A percentile compares a stretch with the other conserved stretches of the same genome.
phyloP scores from a whole-genome alignment of 139 green algal genomes.

The Astrephomene gubernaculifera region DNA sequence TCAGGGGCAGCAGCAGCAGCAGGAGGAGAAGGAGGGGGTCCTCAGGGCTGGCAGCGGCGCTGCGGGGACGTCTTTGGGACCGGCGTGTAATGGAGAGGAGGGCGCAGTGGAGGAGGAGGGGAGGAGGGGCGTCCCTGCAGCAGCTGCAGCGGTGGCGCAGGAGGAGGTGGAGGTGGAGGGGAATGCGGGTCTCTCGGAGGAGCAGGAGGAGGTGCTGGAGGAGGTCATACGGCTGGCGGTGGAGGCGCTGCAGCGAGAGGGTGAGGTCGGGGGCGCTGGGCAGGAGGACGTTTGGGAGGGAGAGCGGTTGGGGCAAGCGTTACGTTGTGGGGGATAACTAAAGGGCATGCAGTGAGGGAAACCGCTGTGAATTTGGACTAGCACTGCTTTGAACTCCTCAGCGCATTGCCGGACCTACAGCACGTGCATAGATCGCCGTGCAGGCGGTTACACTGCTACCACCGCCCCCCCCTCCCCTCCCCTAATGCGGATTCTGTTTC shows the following conservation, averaged over 20 bases:
- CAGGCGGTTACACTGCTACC: neutral
- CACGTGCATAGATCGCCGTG: neutral
- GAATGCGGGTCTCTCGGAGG: neutral
- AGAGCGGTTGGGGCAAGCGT: neutral
- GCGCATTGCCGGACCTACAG: neutral
- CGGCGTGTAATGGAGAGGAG: too few relatives aligned
- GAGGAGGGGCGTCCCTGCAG: too few relatives aligned
- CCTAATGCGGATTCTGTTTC: too few relatives aligned
- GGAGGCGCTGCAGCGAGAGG: conserved; percentile 21
- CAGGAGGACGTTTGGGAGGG: neutral
- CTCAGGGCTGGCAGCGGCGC: neutral
- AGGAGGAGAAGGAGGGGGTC: neutral
- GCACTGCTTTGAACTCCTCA: neutral
- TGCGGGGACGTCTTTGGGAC: too few relatives aligned
- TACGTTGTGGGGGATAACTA: neutral
- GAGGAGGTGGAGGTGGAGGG: neutral
- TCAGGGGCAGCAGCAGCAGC: too few relatives aligned
- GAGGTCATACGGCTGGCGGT: conserved; percentile 13
- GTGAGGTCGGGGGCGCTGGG: neutral
- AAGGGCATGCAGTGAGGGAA: neutral
- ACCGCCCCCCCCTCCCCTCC: neutral
- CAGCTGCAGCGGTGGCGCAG: neutral
- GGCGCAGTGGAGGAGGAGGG: too few relatives aligned
- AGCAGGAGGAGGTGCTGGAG: neutral
- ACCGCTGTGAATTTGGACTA: neutral